A percentile compares a stretch with the other conserved stretches of the same genome.
Conservation (phyloP, 768 basidiomycete species). For the Podaxis carcinomalis region DNA sequence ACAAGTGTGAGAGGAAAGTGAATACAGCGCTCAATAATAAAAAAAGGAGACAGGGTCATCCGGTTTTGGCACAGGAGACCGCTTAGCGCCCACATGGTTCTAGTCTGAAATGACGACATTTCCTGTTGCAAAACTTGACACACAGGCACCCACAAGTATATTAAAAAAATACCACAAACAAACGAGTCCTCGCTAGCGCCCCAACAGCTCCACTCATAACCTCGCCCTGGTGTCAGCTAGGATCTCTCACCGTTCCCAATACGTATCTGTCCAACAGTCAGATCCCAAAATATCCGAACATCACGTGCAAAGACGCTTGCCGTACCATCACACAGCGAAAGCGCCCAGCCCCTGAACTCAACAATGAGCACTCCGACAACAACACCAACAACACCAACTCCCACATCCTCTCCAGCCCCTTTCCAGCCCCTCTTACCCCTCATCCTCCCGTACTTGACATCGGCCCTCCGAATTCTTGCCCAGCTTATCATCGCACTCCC, state of each 20-base stretch:
- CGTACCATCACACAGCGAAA: background rate
- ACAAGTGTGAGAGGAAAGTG: too few species aligned
- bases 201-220: too few species aligned
- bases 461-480: background rate
- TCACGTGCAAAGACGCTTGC: background rate
- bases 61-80: too few species aligned
- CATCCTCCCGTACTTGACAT: background rate
- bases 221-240: too few species aligned
- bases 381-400: background rate
- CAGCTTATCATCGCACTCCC: conserved; percentile 11
- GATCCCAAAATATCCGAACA: background rate
- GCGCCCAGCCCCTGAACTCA: background rate
- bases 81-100: too few species aligned
- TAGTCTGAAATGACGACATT: too few species aligned
- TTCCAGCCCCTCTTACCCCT: background rate
- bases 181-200: too few species aligned
- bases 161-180: too few species aligned
- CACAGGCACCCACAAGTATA: too few species aligned
- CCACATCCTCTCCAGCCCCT: background rate
- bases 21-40: too few species aligned
- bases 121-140: too few species aligned
- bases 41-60: too few species aligned
- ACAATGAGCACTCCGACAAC: conserved; percentile 1
- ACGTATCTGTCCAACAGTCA: background rate
- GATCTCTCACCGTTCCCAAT: background rate